Conservation (phyloP, 129 eudicot species). For the Flaveria ramosissima region DNA sequence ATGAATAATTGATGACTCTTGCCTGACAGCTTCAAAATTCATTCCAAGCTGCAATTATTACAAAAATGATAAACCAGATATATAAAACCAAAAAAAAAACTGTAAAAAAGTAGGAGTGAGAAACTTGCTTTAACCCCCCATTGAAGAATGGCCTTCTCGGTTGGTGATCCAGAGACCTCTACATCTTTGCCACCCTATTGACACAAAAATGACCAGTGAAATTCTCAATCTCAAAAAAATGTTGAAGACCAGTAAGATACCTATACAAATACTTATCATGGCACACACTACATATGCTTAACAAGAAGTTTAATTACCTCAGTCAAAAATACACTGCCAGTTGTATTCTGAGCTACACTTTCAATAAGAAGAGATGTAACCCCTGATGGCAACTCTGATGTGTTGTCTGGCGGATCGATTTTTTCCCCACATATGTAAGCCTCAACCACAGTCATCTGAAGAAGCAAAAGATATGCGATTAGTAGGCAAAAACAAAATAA, state of each 20-base stretch:
- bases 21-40: constrained; percentile 67
- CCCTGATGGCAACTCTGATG: constrained; percentile 48
- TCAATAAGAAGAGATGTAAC: constrained; percentile 63
- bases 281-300: background rate
- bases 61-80: background rate
- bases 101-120: constrained; percentile 4
- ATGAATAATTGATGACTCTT: constrained; percentile 66
- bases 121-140: constrained; percentile 73
- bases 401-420: constrained; percentile 52
- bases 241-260: background rate
- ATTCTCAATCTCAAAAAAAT: background rate
- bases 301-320: constrained; percentile 45
- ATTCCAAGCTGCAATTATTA: constrained; percentile 76
- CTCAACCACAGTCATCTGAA: constrained; percentile 96
- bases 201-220: background rate
- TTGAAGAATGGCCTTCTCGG: constrained; percentile 94
- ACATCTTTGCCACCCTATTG: constrained; percentile 56
- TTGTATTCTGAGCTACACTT: constrained; percentile 82
- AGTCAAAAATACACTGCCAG: constrained; percentile 81
- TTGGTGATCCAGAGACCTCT: constrained; percentile 95
- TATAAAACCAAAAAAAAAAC: background rate
- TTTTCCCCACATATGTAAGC: constrained; percentile 60
- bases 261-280: constrained; percentile 4
- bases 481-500: background rate
- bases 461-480: background rate